Percentiles rank a stretch among this genome's conserved stretches.
phyloP scores from a whole-genome alignment of 108 stramenopile genomes.

The Parietichytrium sp. region DNA sequence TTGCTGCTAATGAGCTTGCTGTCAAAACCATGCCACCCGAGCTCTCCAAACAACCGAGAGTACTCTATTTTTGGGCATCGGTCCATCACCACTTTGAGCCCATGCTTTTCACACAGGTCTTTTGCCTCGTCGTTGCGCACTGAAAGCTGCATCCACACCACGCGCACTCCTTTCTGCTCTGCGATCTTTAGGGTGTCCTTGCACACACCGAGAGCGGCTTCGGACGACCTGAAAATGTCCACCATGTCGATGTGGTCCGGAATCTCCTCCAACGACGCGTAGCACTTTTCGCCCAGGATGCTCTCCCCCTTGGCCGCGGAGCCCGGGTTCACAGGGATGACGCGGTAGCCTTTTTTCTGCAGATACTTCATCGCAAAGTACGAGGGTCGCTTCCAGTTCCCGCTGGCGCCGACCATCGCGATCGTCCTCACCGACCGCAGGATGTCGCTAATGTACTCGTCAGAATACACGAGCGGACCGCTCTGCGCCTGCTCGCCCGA shows the following conservation, averaged over 20 bases:
- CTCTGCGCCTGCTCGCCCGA: background rate
- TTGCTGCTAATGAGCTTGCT: slow-evolving; percentile 14
- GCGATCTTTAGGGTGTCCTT: background rate
- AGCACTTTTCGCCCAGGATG: slow-evolving; percentile 32
- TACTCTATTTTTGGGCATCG: slow-evolving; percentile 20
- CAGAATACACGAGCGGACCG: slow-evolving; percentile 8
- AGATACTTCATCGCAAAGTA: slow-evolving; percentile 43
- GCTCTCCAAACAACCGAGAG: slow-evolving; percentile 27
- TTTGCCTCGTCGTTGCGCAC: slow-evolving; percentile 25
- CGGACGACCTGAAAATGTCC: background rate
- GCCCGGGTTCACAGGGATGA: slow-evolving; percentile 28
- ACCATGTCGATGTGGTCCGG: slow-evolving; percentile 28
- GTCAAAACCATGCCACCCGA: slow-evolving; percentile 29
- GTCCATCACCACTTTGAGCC: slow-evolving; percentile 20
- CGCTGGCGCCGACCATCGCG: slow-evolving; percentile 39
- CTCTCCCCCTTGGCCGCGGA: background rate
- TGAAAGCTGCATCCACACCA: slow-evolving; percentile 30
- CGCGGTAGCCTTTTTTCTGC: slow-evolving; percentile 36
- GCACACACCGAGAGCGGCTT: background rate
- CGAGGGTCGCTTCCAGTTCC: slow-evolving; percentile 36
- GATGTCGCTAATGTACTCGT: background rate
- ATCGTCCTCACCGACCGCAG: background rate
- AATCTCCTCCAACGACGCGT: slow-evolving; percentile 32
- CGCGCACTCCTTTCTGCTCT: background rate
- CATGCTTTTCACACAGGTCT: background rate